These are phyloP conservation scores for Dalbergia cultrata DNA, from an alignment of 306 rosid genomes.

Conservation along the genomic window DNA sequence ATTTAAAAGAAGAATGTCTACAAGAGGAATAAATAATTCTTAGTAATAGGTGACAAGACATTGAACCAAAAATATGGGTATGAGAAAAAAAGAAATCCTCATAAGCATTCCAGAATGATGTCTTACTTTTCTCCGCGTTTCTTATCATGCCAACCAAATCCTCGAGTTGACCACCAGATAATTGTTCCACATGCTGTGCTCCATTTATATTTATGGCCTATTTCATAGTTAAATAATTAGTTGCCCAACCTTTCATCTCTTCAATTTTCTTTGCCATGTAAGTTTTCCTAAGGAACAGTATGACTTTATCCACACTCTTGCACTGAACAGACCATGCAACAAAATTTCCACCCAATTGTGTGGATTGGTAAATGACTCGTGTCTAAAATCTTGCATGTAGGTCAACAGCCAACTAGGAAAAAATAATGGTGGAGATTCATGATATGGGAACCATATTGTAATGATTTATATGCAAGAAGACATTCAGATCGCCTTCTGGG, in stretches of 20 bases:
- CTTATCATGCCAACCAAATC: conserved; percentile 79
- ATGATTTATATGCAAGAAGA: not conserved
- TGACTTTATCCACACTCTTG: conserved; percentile 9
- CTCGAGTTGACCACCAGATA: conserved; percentile 62
- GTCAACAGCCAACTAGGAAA: not conserved
- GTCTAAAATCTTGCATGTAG: not conserved
- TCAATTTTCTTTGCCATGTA: conserved; percentile 21
- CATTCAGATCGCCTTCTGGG: too few species aligned
- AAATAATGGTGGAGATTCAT: conserved; percentile 26
- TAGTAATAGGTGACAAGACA: conserved; percentile 22
- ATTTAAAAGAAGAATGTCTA: conserved; percentile 87
- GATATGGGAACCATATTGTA: not conserved
- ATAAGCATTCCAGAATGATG: conserved; percentile 30
- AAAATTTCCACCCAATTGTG: not conserved
- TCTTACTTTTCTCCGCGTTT: conserved; percentile 91
- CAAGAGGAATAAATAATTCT: conserved; percentile 43
- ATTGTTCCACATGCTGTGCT: conserved; percentile 53
- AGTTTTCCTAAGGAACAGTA: conserved; percentile 5
- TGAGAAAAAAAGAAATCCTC: conserved; percentile 14
- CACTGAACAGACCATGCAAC: conserved; percentile 5
- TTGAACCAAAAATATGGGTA: conserved; percentile 26
- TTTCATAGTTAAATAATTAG: conserved; percentile 44
- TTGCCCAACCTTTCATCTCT: not conserved
- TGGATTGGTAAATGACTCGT: conserved; percentile 16
- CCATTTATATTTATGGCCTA: conserved; percentile 58